Conservation (phyloP, 2,329 filamentous ascomycete genomes). For the Pyrenophora seminiperda region DNA sequence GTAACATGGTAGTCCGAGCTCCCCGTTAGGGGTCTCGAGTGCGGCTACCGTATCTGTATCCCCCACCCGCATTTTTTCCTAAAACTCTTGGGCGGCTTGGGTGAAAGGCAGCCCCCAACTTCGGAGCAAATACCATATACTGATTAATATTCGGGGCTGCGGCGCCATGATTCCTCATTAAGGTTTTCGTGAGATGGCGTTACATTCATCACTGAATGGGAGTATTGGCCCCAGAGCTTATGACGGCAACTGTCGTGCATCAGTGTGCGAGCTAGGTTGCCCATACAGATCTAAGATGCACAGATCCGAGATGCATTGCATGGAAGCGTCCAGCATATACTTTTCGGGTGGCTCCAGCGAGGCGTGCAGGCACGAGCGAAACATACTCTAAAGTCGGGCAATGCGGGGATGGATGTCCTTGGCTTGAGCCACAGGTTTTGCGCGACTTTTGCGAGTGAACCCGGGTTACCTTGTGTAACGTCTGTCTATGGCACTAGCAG, state of each 20-base stretch:
- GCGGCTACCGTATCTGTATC: slow-evolving; percentile 20
- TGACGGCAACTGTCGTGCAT: background rate
- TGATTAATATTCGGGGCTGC: slow-evolving; percentile 9
- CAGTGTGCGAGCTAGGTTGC: slow-evolving; percentile 3
- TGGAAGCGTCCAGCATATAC: background rate
- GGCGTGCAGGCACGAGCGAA: slow-evolving; percentile 2
- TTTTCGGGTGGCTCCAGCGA: slow-evolving; percentile 2
- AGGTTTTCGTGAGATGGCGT: slow-evolving; percentile 21
- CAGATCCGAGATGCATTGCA: too few relatives aligned
- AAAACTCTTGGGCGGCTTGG: slow-evolving; percentile 13
- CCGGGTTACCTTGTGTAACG: slow-evolving; percentile 14
- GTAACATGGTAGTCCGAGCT: slow-evolving; percentile 22
- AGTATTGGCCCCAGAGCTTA: background rate
- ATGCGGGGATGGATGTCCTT: slow-evolving; percentile 17
- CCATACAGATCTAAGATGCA: slow-evolving; percentile 2
- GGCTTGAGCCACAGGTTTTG: slow-evolving; percentile 19
- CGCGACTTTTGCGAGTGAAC: slow-evolving; percentile 35
- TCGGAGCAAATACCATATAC: slow-evolving; percentile 9
- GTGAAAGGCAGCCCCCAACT: slow-evolving; percentile 16
- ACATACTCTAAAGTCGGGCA: slow-evolving; percentile 13
- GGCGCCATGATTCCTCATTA: slow-evolving; percentile 19
- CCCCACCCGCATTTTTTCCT: slow-evolving; percentile 17
- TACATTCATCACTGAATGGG: slow-evolving; percentile 15
- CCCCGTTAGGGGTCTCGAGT: slow-evolving; percentile 27
- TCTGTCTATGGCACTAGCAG: slow-evolving; percentile 5